Conservation (phyloP, 306 rosid genomes). For the Sesbania bispinosa region DNA sequence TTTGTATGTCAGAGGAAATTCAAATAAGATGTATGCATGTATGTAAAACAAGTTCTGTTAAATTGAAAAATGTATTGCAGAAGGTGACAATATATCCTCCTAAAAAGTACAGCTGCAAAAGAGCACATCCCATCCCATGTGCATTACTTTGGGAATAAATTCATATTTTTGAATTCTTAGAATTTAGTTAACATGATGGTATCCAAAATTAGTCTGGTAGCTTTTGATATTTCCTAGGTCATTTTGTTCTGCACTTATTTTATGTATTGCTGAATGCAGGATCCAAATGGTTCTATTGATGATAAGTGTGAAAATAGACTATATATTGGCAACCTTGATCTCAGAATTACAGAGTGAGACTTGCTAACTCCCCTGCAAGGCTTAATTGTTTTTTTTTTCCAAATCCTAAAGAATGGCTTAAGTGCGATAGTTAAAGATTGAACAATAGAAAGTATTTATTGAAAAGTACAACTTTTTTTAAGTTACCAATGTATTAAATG, state of each 20-base stretch:
- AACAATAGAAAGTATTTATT: background rate
- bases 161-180: background rate
- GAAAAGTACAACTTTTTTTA: background rate
- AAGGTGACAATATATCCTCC: background rate
- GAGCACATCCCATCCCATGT: background rate
- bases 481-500: background rate
- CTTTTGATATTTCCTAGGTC: background rate
- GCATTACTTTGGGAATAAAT: background rate
- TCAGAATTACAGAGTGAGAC: constrained; percentile 91
- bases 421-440: background rate
- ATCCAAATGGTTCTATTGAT: constrained; percentile 46
- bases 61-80: background rate
- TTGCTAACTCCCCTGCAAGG: background rate
- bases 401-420: background rate
- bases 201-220: background rate
- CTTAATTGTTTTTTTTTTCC: background rate
- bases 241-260: constrained; percentile 14
- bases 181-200: background rate
- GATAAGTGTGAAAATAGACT: constrained; percentile 75
- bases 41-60: background rate
- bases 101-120: background rate
- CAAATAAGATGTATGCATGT: background rate
- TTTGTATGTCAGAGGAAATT: background rate
- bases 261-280: constrained; percentile 49
- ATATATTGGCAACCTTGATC: constrained; percentile 84